Conservation (phyloP, 2,329 filamentous ascomycete species). For the Mycocentrospora acerina region DNA sequence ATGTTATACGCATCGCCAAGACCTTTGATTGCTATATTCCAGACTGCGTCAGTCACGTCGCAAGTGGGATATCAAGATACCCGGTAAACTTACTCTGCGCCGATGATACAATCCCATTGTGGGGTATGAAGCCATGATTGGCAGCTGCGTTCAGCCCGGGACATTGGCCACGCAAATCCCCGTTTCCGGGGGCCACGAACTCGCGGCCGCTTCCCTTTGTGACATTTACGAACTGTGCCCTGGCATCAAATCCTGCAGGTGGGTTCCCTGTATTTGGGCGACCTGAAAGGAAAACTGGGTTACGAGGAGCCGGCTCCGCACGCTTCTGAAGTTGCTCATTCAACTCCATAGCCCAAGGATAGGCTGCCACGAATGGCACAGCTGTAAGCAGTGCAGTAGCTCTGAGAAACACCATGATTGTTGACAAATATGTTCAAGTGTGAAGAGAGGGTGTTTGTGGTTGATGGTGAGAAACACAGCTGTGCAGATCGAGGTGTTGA, state of each 20-base stretch:
- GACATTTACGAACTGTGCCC: constrained; percentile 12
- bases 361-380: constrained; percentile 11
- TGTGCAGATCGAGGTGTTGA: too few species aligned
- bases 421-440: too few species aligned
- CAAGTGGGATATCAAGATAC: too few species aligned
- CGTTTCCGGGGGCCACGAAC: constrained; percentile 3
- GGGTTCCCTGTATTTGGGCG: constrained; percentile 12
- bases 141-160: constrained; percentile 35
- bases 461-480: too few species aligned
- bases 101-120: constrained; percentile 24
- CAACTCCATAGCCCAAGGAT: constrained; percentile 16
- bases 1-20: constrained; percentile 17
- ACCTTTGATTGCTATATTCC: constrained; percentile 10
- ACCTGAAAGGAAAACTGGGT: constrained; percentile 7
- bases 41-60: neutral
- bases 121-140: constrained; percentile 37
- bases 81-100: constrained; percentile 3
- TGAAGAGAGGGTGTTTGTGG: too few species aligned
- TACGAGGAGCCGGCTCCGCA: constrained; percentile 12
- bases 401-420: constrained; percentile 1
- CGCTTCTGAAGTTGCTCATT: constrained; percentile 10
- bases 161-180: constrained; percentile 29
- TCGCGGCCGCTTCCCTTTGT: constrained; percentile 10
- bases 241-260: constrained; percentile 5
- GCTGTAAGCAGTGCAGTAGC: constrained; percentile 3